phyloP scores from a whole-genome alignment of 441 rosid genomes.

The Adansonia rubrostipa region DNA sequence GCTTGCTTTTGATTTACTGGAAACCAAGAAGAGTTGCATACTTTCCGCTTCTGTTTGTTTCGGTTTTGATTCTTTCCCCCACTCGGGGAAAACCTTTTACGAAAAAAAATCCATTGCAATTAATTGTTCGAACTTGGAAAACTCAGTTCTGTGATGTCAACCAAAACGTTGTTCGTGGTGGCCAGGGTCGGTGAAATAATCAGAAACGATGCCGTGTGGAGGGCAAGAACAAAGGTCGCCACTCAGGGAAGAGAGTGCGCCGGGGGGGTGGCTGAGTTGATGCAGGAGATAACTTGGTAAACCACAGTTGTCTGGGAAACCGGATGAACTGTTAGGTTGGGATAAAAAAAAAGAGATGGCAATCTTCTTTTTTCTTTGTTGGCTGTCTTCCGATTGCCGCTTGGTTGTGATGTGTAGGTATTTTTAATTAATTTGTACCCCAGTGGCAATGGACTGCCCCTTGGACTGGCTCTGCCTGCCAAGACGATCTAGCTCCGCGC shows the following conservation, averaged over 20 bases:
- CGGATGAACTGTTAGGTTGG: no score
- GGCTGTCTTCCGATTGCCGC: no score
- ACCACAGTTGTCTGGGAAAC: no score
- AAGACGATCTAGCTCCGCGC: no score
- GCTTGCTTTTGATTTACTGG: conserved; percentile 34
- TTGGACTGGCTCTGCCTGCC: no score
- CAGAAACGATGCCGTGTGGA: conserved; percentile 70
- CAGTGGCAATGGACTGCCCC: no score
- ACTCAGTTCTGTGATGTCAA: conserved; percentile 60
- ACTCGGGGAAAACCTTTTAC: conserved; percentile 5
- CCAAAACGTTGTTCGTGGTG: conserved; percentile 27
- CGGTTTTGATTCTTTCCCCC: not conserved
- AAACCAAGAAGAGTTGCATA: not conserved
- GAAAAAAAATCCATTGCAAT: conserved; percentile 9
- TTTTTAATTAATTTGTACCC: no score
- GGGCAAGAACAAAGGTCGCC: conserved; percentile 58
- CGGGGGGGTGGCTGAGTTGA: conserved; percentile 55
- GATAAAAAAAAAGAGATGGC: no score
- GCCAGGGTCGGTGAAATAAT: conserved; percentile 36
- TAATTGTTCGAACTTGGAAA: conserved; percentile 25
- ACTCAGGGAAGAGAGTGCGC: conserved; percentile 57
- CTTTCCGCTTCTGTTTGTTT: not conserved
- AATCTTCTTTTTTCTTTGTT: no score
- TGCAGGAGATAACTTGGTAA: conserved; percentile 44
- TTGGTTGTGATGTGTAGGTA: no score